phyloP scores from a whole-genome alignment of 2,329 filamentous ascomycete genomes.

The Phyllosticta paracitricarpa region DNA sequence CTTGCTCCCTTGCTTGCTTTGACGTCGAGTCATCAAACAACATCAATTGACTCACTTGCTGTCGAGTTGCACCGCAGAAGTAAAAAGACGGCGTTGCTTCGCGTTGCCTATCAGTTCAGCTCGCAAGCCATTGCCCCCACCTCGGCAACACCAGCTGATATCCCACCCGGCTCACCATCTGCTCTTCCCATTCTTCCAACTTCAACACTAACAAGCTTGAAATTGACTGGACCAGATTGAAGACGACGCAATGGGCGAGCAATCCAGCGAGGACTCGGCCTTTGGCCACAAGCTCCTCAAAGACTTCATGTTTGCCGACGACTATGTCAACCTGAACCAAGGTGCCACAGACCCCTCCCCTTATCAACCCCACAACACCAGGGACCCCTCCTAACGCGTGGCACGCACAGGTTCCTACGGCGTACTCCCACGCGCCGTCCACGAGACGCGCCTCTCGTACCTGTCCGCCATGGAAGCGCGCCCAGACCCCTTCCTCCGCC shows the following conservation, averaged over 20 bases:
- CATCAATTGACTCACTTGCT: not conserved
- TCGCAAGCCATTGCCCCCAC: not conserved
- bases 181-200: not conserved
- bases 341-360: constrained; percentile 35
- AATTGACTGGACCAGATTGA: not conserved
- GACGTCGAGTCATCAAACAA: not conserved
- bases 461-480: constrained; percentile 56
- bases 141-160: not conserved
- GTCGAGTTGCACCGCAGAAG: not conserved
- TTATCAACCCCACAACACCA: too few relatives aligned
- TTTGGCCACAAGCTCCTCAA: constrained; percentile 49
- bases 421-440: constrained; percentile 56
- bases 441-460: constrained; percentile 49
- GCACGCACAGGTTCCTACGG: constrained; percentile 59
- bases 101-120: not conserved
- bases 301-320: constrained; percentile 58
- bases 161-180: not conserved
- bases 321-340: constrained; percentile 69
- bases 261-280: constrained; percentile 12
- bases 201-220: too few relatives aligned
- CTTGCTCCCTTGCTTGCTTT: not conserved
- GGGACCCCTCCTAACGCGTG: not conserved
- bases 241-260: not conserved
- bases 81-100: not conserved
- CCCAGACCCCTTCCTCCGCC: constrained; percentile 70